phyloP scores from a whole-genome alignment of 2,329 filamentous ascomycete genomes.

The Escovopsis sp. region DNA sequence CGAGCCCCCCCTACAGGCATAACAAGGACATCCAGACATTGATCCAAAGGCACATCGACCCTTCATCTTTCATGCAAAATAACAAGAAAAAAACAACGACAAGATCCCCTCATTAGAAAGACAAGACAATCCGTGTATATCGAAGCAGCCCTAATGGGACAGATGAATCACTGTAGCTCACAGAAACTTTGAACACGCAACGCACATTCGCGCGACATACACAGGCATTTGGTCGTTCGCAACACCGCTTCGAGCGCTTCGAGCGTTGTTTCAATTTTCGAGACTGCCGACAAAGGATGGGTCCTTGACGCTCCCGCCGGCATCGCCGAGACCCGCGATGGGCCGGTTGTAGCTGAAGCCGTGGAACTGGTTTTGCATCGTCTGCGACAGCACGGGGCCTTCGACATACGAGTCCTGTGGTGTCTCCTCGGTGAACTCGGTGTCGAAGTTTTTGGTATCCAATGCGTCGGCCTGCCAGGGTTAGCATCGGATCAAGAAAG shows the following conservation, averaged over 20 bases:
- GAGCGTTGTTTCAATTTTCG: conserved; percentile 13
- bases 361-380: conserved; percentile 88
- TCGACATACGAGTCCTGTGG: conserved; percentile 91
- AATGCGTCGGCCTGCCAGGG: conserved; percentile 57
- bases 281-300: conserved; percentile 54
- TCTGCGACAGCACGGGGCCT: conserved; percentile 78
- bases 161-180: too few species aligned
- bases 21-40: too few species aligned
- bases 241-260: conserved; percentile 20
- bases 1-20: too few species aligned
- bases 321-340: conserved; percentile 83
- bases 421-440: conserved; percentile 78
- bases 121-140: too few species aligned
- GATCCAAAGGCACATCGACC: too few species aligned
- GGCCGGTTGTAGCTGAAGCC: conserved; percentile 97
- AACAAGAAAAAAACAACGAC: too few species aligned
- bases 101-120: too few species aligned
- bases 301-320: conserved; percentile 85
- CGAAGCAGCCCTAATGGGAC: too few species aligned
- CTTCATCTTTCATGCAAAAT: too few species aligned
- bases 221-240: neutral
- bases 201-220: conserved; percentile 3
- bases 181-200: neutral
- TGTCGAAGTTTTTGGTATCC: conserved; percentile 86
- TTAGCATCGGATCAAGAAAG: neutral